Evolutionary conservation across 805 yeast species (phyloP), one percentile per base, ranked within the genome.

Genomic region (Monosporozyma servazzii): DNA sequence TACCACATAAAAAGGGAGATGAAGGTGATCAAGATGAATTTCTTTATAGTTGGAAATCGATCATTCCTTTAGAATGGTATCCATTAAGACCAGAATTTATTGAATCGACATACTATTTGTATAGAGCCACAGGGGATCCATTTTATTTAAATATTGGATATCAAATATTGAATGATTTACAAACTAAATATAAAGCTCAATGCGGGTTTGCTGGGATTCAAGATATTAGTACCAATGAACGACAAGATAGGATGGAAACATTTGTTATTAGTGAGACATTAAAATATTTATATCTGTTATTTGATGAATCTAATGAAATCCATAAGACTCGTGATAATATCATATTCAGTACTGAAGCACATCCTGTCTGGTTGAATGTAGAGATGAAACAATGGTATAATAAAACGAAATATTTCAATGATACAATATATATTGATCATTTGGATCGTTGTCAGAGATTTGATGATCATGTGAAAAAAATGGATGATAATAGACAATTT

Each of bases 71-170:
- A 33, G 95, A 87, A 62, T 90, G 96, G 96, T 90, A 88, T 61
- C 96, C 96, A 2, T 71, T 90, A 44, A 72, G 98, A 50, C 98
- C 98, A 0, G 98, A 90, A 63, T 88, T 89, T 58, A 76, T 88
- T 43, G 98, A 90, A 64, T 86, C 95, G 0, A 88, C 95, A 0
- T 90, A 88, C 65, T 82, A 84, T 61, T 69, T 90, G 15, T 89
- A 84, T 61, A 71, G 85, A 41, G 95, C 96, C 1, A 90, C 97
- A 0, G 75, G 72, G 51, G 98, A 90, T 64, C 96, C 96, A 2
- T 74, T 88, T 61, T 89, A 82, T 64, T 69, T 90, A 18, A 80
- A 82, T 50, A 78, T 88, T 30, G 97, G 96, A 1, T 80, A 79
- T 53, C 73, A 80, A 27, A 71, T 87, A 6, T 63, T 90, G 52